Conservation (phyloP, 495 filamentous ascomycete genomes). For the Chaetomium cochliodes region DNA sequence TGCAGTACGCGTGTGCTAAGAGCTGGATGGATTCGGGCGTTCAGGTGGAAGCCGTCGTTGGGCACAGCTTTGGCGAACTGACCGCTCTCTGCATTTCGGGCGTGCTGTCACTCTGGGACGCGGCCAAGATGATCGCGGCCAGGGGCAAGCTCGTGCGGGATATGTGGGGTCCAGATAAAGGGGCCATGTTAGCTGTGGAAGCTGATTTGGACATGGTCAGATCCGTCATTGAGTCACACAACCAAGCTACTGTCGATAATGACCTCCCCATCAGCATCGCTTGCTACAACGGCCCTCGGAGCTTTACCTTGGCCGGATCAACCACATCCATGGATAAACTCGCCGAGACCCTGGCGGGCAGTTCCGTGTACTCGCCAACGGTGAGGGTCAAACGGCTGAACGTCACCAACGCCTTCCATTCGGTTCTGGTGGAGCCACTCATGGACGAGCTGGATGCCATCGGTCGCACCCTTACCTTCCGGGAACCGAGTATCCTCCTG, state of each 20-base stretch:
- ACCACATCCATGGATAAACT: neutral
- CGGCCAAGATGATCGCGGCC: neutral
- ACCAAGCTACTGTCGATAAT: too few relatives aligned
- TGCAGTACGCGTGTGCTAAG: neutral
- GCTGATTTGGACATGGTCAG: too few relatives aligned
- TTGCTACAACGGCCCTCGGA: slow-evolving; percentile 1
- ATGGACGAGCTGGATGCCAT: slow-evolving; percentile 35
- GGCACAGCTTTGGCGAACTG: slow-evolving; percentile 20
- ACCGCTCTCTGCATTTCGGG: slow-evolving; percentile 30
- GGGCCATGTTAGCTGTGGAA: slow-evolving; percentile 46
- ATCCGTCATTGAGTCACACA: too few relatives aligned
- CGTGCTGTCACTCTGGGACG: slow-evolving; percentile 28
- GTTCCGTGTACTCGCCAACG: neutral
- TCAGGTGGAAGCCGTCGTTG: neutral
- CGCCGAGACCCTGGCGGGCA: neutral
- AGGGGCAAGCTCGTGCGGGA: too few relatives aligned
- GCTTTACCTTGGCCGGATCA: slow-evolving; percentile 5
- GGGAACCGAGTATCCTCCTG: too few relatives aligned
- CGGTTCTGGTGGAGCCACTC: slow-evolving; percentile 44
- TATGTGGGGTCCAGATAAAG: slow-evolving; percentile 42
- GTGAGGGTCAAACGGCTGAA: slow-evolving; percentile 39
- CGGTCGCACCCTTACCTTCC: too few relatives aligned
- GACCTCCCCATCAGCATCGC: neutral
- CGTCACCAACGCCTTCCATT: slow-evolving; percentile 57
- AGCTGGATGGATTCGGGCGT: slow-evolving; percentile 46